These are phyloP conservation scores for Penicillium simplicissimum DNA, from an alignment of 495 filamentous ascomycete species.

Conservation along the genomic window DNA sequence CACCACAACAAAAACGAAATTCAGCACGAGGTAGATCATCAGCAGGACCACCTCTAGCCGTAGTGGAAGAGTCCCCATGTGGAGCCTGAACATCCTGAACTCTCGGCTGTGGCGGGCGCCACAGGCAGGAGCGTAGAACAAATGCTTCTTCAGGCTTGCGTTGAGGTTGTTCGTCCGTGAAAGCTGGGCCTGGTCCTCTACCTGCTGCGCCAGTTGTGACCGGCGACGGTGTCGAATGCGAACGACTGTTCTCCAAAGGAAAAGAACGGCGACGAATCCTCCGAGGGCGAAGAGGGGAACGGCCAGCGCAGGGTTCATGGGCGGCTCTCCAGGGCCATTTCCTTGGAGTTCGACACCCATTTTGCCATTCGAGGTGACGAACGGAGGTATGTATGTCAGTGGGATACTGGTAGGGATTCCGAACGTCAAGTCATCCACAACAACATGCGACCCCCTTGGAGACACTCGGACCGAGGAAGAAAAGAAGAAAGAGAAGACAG, in stretches of 20 bases:
- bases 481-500: background rate
- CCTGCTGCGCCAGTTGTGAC: slow-evolving; percentile 20
- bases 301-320: slow-evolving; percentile 41
- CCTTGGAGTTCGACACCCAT: slow-evolving; percentile 36
- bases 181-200: slow-evolving; percentile 29
- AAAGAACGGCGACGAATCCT: slow-evolving; percentile 29
- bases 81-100: slow-evolving; percentile 34
- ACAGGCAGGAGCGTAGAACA: slow-evolving; percentile 45
- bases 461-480: slow-evolving; percentile 9
- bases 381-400: background rate
- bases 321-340: slow-evolving; percentile 30
- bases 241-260: slow-evolving; percentile 27
- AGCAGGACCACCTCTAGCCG: slow-evolving; percentile 38
- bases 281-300: slow-evolving; percentile 38
- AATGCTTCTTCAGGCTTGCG: slow-evolving; percentile 41
- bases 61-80: slow-evolving; percentile 46
- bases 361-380: slow-evolving; percentile 19
- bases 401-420: background rate
- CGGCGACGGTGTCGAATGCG: slow-evolving; percentile 33
- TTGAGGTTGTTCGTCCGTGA: slow-evolving; percentile 16
- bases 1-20: slow-evolving; percentile 40
- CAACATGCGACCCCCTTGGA: slow-evolving; percentile 17
- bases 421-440: slow-evolving; percentile 19
- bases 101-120: slow-evolving; percentile 43
- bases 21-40: slow-evolving; percentile 34